Evolutionary conservation across 129 eudicot species (phyloP), one percentile per base, ranked within the genome.

Genomic region (Daucus carota): DNA sequence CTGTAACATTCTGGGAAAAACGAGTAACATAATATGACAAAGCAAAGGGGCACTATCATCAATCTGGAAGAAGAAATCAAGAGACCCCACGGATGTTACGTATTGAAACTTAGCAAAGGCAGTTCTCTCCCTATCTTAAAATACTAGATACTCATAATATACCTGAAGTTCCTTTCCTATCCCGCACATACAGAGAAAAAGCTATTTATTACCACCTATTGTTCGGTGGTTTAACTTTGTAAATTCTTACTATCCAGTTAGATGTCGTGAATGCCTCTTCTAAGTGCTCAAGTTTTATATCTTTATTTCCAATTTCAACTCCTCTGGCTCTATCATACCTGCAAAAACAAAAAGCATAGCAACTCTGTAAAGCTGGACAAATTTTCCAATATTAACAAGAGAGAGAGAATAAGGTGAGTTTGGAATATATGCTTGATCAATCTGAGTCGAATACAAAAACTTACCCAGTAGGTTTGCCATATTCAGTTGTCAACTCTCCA

Each of bases 211-310:
- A 93, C 97, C 97, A 89, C 81, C 98, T 84, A 75, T 93, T 93
- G 42, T 86, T 91, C 1, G 97, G 96, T 52, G 97, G 98, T 80
- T 93, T 93, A 14, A 93, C 98, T 84, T 90, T 93, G 86, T 93
- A 93, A 78, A 93, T 93, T 81, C 98, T 84, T 20, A 93, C 92
- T 41, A 93, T 93, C 97, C 98, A 93, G 81, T 93, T 93, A 24
- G 98, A 90, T 52, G 98, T 91, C 8, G 98, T 93, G 84, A 84
- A 91, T 80, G 98, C 97, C 80, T 93, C 98, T 83, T 93, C 97
- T 74, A 93, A 80, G 83, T 91, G 77, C 73, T 93, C 97, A 63
- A 93, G 92, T 81, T 91, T 93, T 74, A 94, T 87, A 76, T 94
- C 98, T 80, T 94, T 94, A 36, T 94, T 94, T 74, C 98, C 97